These are phyloP conservation scores for Dunaliella primolecta DNA, from an alignment of 139 green algal genomes.

Conservation along the genomic window DNA sequence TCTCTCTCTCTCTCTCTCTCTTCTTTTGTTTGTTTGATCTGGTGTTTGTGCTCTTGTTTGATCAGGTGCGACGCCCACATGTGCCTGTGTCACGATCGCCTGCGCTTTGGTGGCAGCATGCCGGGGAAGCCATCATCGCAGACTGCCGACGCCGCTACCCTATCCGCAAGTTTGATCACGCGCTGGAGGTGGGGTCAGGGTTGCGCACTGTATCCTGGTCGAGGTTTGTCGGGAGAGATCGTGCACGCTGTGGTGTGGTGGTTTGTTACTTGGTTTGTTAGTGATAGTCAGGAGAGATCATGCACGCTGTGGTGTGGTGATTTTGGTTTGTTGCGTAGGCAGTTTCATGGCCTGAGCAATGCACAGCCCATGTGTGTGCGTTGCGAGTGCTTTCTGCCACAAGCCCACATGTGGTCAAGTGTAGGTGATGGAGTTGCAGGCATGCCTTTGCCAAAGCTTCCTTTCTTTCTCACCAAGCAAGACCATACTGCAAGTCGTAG, in stretches of 20 bases:
- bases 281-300: background rate
- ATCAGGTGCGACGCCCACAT: slow-evolving; percentile 1
- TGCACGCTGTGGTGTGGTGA: background rate
- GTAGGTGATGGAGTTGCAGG: too few relatives aligned
- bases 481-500: too few relatives aligned
- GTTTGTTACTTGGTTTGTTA: background rate
- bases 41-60: too few relatives aligned
- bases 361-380: too few relatives aligned
- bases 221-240: background rate
- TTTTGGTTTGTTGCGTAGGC: too few relatives aligned
- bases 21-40: too few relatives aligned
- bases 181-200: background rate
- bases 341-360: too few relatives aligned
- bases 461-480: too few relatives aligned
- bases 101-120: slow-evolving; percentile 52
- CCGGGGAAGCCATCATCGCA: slow-evolving; percentile 26
- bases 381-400: too few relatives aligned
- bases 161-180: slow-evolving; percentile 19
- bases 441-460: too few relatives aligned
- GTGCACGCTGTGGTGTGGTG: background rate
- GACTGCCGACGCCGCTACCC: slow-evolving; percentile 43
- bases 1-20: too few relatives aligned
- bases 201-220: background rate
- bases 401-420: background rate
- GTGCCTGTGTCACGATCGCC: slow-evolving; percentile 18